phyloP scores from a whole-genome alignment of 2,329 filamentous ascomycete species.

The Amphichorda felina region DNA sequence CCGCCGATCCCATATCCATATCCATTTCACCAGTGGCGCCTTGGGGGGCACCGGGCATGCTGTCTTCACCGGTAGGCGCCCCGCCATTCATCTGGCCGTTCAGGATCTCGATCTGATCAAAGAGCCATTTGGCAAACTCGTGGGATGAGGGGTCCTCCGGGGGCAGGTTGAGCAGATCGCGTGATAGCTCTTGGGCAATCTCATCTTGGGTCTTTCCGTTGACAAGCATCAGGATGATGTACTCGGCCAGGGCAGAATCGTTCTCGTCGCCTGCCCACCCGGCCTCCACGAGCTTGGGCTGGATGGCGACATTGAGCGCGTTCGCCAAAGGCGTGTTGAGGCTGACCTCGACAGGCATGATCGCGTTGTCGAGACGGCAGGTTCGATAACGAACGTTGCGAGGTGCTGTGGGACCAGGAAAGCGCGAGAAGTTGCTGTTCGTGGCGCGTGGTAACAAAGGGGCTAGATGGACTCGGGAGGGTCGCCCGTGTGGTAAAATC shows the following conservation, averaged over 20 bases:
- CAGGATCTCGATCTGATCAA: conserved; percentile 65
- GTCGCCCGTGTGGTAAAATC: too few species aligned
- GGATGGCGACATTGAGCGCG: conserved; percentile 70
- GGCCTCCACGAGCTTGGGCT: conserved; percentile 83
- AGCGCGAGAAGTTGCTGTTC: too few species aligned
- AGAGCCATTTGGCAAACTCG: conserved; percentile 88
- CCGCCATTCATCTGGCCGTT: conserved; percentile 49
- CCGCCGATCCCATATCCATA: conserved; percentile 58
- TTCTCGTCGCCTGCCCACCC: conserved; percentile 82
- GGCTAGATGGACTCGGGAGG: too few species aligned
- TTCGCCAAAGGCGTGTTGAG: conserved; percentile 75
- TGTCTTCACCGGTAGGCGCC: conserved; percentile 14
- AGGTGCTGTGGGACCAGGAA: background rate
- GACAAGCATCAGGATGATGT: conserved; percentile 93
- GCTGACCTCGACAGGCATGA: conserved; percentile 68
- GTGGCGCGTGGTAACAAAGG: too few species aligned
- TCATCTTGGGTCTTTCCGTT: conserved; percentile 90
- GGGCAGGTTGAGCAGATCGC: conserved; percentile 71
- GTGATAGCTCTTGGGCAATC: conserved; percentile 77
- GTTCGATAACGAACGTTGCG: too few species aligned
- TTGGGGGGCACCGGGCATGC: conserved; percentile 20
- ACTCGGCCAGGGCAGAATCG: conserved; percentile 81
- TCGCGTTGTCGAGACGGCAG: conserved; percentile 11
- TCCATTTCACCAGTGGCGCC: conserved; percentile 41
- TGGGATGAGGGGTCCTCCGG: conserved; percentile 73